A percentile compares a stretch with the other conserved stretches of the same genome.
Evolutionary conservation across 2,329 filamentous ascomycete species (phyloP).

Genomic region (Ascomycota sp.): DNA sequence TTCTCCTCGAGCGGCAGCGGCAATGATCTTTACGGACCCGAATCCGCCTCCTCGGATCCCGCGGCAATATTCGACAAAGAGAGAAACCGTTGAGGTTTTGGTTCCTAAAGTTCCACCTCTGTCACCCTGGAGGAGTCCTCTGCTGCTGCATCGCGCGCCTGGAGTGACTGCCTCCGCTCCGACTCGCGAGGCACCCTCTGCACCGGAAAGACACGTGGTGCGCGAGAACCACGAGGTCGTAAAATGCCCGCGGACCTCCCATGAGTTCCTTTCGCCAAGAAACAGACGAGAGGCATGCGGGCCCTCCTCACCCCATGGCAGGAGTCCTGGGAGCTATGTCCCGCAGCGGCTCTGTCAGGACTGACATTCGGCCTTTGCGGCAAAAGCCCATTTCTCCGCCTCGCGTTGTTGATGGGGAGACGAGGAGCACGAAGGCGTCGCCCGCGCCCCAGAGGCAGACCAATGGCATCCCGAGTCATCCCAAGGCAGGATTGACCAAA

Average conservation of each 20-base stretch:
- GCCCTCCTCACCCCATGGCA: too few relatives aligned
- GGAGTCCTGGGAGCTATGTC: slow-evolving; percentile 9
- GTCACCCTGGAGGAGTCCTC: neutral
- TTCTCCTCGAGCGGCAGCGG: neutral
- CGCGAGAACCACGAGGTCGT: too few relatives aligned
- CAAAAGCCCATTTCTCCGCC: slow-evolving; percentile 6
- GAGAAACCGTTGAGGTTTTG: slow-evolving; percentile 2
- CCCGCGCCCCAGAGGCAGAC: slow-evolving; percentile 23
- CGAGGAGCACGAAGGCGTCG: slow-evolving; percentile 8
- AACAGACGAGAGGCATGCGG: too few relatives aligned
- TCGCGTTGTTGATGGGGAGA: slow-evolving; percentile 4
- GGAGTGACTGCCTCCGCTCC: too few relatives aligned
- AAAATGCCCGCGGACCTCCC: too few relatives aligned
- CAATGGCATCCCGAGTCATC: slow-evolving; percentile 27
- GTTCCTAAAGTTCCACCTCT: slow-evolving; percentile 3
- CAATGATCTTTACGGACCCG: neutral
- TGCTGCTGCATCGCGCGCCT: too few relatives aligned
- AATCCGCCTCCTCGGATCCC: slow-evolving; percentile 1
- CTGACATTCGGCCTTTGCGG: slow-evolving; percentile 12
- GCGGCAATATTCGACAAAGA: neutral
- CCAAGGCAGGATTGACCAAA: slow-evolving; percentile 17
- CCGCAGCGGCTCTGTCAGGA: slow-evolving; percentile 11
- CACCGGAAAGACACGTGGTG: too few relatives aligned
- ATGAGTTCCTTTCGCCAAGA: neutral
- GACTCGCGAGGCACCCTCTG: too few relatives aligned